phyloP scores from a whole-genome alignment of 805 yeast genomes.

The Kurtzmaniella fragi region DNA sequence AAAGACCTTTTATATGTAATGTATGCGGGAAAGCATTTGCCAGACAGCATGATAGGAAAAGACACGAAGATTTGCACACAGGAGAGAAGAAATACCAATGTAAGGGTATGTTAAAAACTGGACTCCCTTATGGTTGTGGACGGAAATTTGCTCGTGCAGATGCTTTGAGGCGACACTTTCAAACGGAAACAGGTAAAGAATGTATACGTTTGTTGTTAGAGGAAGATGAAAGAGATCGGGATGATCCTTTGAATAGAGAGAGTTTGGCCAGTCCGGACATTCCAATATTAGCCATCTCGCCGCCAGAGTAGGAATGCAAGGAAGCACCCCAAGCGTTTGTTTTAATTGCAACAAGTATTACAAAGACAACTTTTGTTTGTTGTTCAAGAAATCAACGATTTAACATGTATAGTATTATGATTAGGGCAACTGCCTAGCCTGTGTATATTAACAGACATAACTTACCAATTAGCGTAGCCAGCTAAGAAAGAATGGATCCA shows the following conservation, averaged over 20 bases:
- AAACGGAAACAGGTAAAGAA: conserved; percentile 42
- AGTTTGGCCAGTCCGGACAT: conserved; percentile 5
- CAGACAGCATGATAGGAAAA: conserved; percentile 40
- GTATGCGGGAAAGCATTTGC: conserved; percentile 75
- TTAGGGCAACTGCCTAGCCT: too few relatives aligned
- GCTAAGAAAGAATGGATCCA: too few relatives aligned
- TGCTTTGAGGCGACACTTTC: conserved; percentile 41
- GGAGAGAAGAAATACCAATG: conserved; percentile 76
- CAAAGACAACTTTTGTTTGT: too few relatives aligned
- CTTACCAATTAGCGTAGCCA: too few relatives aligned
- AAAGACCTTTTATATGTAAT: conserved; percentile 68
- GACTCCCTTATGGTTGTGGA: conserved; percentile 44
- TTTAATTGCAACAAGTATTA: too few relatives aligned
- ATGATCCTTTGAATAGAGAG: conserved; percentile 2
- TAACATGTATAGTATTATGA: background rate
- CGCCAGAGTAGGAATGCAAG: conserved; percentile 21
- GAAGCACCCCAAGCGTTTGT: too few relatives aligned
- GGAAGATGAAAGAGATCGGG: conserved; percentile 31
- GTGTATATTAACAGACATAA: background rate
- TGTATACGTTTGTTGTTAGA: conserved; percentile 37
- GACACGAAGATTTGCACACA: conserved; percentile 55
- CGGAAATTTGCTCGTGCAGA: conserved; percentile 43
- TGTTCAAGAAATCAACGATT: too few relatives aligned
- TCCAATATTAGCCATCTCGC: conserved; percentile 31
- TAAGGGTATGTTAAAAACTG: conserved; percentile 56